Evolutionary conservation across 345 rosid genomes (phyloP), one percentile per base, ranked within the genome.

Genomic region (Bruguiera parviflora): DNA sequence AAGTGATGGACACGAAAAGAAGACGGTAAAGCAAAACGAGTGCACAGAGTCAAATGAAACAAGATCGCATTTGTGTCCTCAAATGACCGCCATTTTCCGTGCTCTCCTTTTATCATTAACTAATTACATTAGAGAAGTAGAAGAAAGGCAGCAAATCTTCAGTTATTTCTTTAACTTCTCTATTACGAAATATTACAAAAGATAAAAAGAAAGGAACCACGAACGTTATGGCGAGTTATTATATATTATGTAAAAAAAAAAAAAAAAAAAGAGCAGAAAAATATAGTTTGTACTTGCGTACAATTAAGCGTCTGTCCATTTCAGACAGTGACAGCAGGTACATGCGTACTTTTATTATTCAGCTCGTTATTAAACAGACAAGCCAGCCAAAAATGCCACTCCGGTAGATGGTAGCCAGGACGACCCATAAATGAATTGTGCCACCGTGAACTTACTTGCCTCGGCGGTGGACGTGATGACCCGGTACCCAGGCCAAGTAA

Each of bases 351-450:
- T 39, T 39, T 39, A 39, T 33, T 8, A 5, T 43, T 43, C 49
- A 13, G 5, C 49, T 43, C 3, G 16, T 13, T 15, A 13, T 85
- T 78, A 94, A 66, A 81, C 75, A 32, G 84, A 72, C 31, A 95
- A 79, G 5, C 99, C 99, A 22, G 92, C 91, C 78, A 83, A 70
- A 92, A 86, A 95, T 2, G 97, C 88, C 70, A 95, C 99, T 15
- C 99, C 99, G 7, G 99, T 95, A 4, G 97, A 84, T 27, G 99
- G 99, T 78, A 95, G 68, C 99, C 99, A 95, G 7, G 99, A 82
- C 9, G 97, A 87, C 32, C 99, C 99, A 53, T 75, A 92, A 19
- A 95, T 95, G 73, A 95, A 95, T 39, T 95, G 79, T 1, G 84
- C 80, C 58, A 95, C 99, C 0, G 99, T 95, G 81, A 95, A 95